Evolutionary conservation across 345 rosid species (phyloP), one percentile per base, ranked within the genome.

Genomic region (Eutrema yunnanense): DNA sequence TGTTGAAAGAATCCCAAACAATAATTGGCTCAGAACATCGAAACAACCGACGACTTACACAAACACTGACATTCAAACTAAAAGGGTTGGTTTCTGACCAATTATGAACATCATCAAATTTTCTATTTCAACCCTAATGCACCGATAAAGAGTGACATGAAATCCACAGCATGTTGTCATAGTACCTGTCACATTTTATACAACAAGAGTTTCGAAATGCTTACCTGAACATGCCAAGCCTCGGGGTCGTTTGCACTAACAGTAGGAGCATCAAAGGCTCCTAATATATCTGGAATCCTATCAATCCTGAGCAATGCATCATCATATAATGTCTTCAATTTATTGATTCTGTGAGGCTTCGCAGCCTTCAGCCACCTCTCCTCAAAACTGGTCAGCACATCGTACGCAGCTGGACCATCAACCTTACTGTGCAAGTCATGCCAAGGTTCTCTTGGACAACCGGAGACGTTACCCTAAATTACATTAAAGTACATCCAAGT

Each of bases 401-500:
- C 98, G 71, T 94, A 94, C 8, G 98, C 98, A 49, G 97, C 98
- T 58, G 98, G 97, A 61, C 97, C 97, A 84, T 91, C 96, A 75
- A 94, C 89, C 84, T 56, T 88, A 67, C 86, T 49, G 84, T 94
- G 98, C 84, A 94, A 70, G 83, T 94, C 98, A 83, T 94, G 98
- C 98, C 98, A 94, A 27, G 97, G 91, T 74, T 91, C 97, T 81
- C 98, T 83, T 54, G 96, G 96, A 62, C 92, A 86, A 51, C 96
- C 95, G n/a, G 79, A 71, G 36, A 79, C 62, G 73, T 60, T 81
- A 65, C 92, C 96, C 98, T 94, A 33, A 14, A 74, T 49, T 9
- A 65, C 19, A 57, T 48, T 38, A 47, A 8, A 33, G n/a, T 50
- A 16, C 7, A 33, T 53, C 34, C 33, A 51, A 41, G 43, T 61